Conservation (phyloP, 768 basidiomycete species). For the Kwoniella dendrophila region DNA sequence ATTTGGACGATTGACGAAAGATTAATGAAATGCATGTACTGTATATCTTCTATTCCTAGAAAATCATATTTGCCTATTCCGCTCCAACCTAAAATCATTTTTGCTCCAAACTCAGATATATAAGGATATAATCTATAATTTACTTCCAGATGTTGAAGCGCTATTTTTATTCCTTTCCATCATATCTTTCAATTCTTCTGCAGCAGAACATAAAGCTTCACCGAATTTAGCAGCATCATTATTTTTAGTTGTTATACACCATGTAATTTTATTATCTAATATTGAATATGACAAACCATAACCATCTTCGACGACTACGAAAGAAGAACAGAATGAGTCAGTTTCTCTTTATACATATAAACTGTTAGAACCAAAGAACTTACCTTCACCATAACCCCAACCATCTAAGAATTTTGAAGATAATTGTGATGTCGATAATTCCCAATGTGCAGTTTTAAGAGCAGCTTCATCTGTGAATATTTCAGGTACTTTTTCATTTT, state of each 20-base stretch:
- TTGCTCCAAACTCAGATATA: too few relatives aligned
- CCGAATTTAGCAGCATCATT: constrained; percentile 67
- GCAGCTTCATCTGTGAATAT: constrained; percentile 76
- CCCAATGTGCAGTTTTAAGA: constrained; percentile 78
- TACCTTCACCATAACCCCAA: constrained; percentile 97
- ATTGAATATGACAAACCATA: constrained; percentile 91
- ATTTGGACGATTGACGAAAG: too few relatives aligned
- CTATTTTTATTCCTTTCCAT: constrained; percentile 66
- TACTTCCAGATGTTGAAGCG: too few relatives aligned
- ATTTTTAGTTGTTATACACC: constrained; percentile 86
- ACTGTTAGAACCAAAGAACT: constrained; percentile 33
- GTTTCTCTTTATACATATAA: not conserved
- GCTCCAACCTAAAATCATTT: too few relatives aligned
- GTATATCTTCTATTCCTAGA: too few relatives aligned
- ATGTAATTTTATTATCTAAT: constrained; percentile 77
- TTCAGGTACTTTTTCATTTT: constrained; percentile 70
- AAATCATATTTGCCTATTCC: too few relatives aligned
- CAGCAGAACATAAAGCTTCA: constrained; percentile 77
- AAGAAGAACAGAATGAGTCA: not conserved
- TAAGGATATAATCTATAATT: too few relatives aligned
- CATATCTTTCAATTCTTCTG: constrained; percentile 74
- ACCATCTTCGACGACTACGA: constrained; percentile 79
- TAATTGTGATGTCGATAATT: constrained; percentile 86
- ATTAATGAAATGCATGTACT: too few relatives aligned
- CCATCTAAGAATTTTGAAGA: constrained; percentile 80